Base-by-base conservation (phyloP, 2,329 filamentous ascomycete genomes). In the Zelopaecilomyces penicillatus region DNA sequence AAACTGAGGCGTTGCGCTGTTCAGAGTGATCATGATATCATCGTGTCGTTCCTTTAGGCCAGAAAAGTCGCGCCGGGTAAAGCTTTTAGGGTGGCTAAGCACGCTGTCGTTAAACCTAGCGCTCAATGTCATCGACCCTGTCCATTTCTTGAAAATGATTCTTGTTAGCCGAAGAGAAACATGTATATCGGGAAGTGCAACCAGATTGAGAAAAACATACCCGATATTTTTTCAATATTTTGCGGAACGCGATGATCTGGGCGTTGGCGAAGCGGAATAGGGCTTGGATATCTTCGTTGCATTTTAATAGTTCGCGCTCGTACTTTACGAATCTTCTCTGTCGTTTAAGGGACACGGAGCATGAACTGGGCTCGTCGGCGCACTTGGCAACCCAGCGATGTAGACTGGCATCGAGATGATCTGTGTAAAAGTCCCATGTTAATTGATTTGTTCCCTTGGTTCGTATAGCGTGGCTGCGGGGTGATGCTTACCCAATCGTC, bases 201-300 rank as follows among this genome's bases (percentile, higher is more conserved):
- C 19, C 19, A 27, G n/a, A 29, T 37, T 9, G 5, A 4, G 7
- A 5, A n/a, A 10, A 42, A 45, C 66, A n/a, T 65, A 78, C 77
- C 70, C 73, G 76, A 65, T 93, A 91, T 60, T 94, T 94, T 62
- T 91, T 93, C 31, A 90, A 68, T 33, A 94, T 82, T 65, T 94
- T 94, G 44, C 79, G 77, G 55, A 94, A 90, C 4, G 84, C 87
- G 4, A 83, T 77, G 7, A 82, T 73, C 59, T 94, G 87, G 2
- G 84, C 83, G 47, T 76, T 74, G 50, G 83, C 77, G 55, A 91
- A 94, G 36, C 86, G 79, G 32, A 78, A 75, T 5, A 93, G 70
- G 4, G 78, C 76, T 43, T 78, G 75, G 43, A 87, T 80, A 51
- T 93, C 87, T 52, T 87, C 78, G 38, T 82, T 81, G 51, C 83